Conservation (phyloP, 129 eudicot genomes). For the Artemisia tridentata region DNA sequence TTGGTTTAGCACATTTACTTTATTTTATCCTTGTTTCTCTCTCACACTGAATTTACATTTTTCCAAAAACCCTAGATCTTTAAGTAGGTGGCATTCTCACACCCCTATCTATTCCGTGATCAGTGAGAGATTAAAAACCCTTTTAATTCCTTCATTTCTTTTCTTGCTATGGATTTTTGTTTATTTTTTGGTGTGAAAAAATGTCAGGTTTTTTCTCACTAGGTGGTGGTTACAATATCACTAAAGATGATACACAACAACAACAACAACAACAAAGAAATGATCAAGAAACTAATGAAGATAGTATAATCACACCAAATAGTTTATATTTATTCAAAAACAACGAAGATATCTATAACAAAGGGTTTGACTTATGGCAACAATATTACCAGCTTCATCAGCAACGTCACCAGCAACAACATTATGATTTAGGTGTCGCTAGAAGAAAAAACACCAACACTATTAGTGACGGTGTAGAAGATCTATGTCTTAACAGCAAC, state of each 20-base stretch:
- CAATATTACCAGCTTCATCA: slow-evolving; percentile 60
- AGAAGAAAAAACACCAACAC: slow-evolving; percentile 5
- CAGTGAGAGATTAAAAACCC: slow-evolving; percentile 28
- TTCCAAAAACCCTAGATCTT: slow-evolving; percentile 38
- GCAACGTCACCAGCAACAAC: slow-evolving; percentile 22
- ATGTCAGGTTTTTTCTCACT: slow-evolving; percentile 85
- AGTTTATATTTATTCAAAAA: slow-evolving; percentile 55
- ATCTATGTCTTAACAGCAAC: slow-evolving; percentile 31
- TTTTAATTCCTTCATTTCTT: slow-evolving; percentile 12
- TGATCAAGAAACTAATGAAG: background rate
- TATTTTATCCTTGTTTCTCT: background rate
- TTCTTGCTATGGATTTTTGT: slow-evolving; percentile 47
- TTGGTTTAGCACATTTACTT: background rate
- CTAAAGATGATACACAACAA: slow-evolving; percentile 21
- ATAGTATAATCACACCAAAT: slow-evolving; percentile 31
- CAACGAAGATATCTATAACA: slow-evolving; percentile 86
- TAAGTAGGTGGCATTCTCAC: slow-evolving; percentile 40
- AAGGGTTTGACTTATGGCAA: slow-evolving; percentile 86
- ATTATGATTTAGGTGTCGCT: slow-evolving; percentile 26
- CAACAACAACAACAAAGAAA: slow-evolving; percentile 14
- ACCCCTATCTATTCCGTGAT: slow-evolving; percentile 34
- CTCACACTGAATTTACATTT: slow-evolving; percentile 1
- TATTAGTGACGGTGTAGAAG: slow-evolving; percentile 19
- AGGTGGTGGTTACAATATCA: slow-evolving; percentile 40
- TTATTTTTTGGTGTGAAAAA: slow-evolving; percentile 31